Evolutionary conservation across 2,329 filamentous ascomycete species (phyloP), one percentile per base, ranked within the genome.

Genomic region (Penicillium sp.): DNA sequence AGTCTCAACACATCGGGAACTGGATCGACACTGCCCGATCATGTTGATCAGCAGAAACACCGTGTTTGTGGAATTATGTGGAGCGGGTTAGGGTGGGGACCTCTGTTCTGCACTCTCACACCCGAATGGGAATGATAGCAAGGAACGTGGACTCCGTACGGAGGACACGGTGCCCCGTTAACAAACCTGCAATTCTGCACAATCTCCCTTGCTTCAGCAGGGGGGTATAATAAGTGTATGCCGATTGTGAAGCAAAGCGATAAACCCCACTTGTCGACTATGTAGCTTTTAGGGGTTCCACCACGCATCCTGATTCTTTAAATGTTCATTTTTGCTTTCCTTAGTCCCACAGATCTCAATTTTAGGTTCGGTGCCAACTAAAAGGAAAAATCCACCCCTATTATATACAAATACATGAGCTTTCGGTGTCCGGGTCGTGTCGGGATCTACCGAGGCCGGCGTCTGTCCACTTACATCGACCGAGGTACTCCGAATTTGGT

Each of bases 11-110:
- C 10, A 62, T 66, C 39, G 59, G 62, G 13, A 65, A 61, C 44
- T 65, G 55, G 64, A 66, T 63, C 19, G 59, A 62, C 45, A 64
- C 50, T 1, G n/a, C 48, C 62, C 21, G 33, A 52, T 51, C 53
- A 25, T 19, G 23, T 29, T 55, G 47, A 44, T 55, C 53, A 45
- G 34, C 47, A 45, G 1, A 15, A 31, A 33, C 27, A 50, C 48
- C 38, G 27, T n/a, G 15, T 16, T 43, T 33, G 25, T 43, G 23
- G 5, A 23, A 31, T 33, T 38, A 15, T 23, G 19, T 16, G 5
- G 27, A 16, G 48, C 31, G 48, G 36, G 19, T 13, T 25, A 2
- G 8, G 23, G 47, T n/a, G 48, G 11, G 2, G 34, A 15, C 15
- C 8, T n/a, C 19, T 50, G 25, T 9, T 50, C 8, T n/a, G 15